Percentiles rank a stretch among this genome's conserved stretches.
Evolutionary conservation across 1,284 basidiomycete genomes (phyloP).

Genomic region (Melampsora abietis-canadensis): DNA sequence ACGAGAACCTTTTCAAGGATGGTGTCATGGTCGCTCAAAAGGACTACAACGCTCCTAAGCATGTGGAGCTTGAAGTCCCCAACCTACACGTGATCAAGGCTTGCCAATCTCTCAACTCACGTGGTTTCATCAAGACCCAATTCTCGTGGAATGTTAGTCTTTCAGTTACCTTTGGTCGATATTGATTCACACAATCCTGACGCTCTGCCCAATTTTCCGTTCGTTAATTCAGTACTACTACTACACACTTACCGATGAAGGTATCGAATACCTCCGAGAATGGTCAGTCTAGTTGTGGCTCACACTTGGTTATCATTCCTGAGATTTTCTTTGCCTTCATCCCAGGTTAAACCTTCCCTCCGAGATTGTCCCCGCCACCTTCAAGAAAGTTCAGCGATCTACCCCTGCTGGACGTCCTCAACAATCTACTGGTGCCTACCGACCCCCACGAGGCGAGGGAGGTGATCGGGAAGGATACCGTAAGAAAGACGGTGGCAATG

Average conservation of each 20-base stretch:
- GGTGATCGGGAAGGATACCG: constrained; percentile 80
- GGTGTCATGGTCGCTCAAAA: constrained; percentile 99
- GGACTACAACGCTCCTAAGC: constrained; percentile 95
- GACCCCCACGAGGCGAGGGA: constrained; percentile 68
- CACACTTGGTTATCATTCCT: constrained; percentile 55
- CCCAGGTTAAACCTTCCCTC: constrained; percentile 8
- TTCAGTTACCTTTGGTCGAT: constrained; percentile 47
- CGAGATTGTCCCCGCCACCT: constrained; percentile 83
- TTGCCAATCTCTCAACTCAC: constrained; percentile 93
- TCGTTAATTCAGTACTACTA: constrained; percentile 51
- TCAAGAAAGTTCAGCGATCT: constrained; percentile 66
- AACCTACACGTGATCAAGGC: constrained; percentile 99
- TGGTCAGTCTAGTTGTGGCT: constrained; percentile 74
- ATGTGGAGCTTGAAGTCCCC: constrained; percentile 92
- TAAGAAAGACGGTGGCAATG: constrained; percentile 56
- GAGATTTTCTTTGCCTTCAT: not conserved
- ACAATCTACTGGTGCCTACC: constrained; percentile 66
- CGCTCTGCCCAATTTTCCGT: constrained; percentile 65
- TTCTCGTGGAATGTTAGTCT: constrained; percentile 54
- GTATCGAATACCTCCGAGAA: constrained; percentile 90
- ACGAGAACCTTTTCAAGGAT: constrained; percentile 99
- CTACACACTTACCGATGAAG: constrained; percentile 89
- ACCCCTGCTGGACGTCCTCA: constrained; percentile 63
- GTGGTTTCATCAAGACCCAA: constrained; percentile 94
- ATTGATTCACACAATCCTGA: constrained; percentile 52